Percentiles rank a stretch among this genome's conserved stretches.
Conservation (phyloP, 129 eudicot species). For the Centaurea solstitialis region DNA sequence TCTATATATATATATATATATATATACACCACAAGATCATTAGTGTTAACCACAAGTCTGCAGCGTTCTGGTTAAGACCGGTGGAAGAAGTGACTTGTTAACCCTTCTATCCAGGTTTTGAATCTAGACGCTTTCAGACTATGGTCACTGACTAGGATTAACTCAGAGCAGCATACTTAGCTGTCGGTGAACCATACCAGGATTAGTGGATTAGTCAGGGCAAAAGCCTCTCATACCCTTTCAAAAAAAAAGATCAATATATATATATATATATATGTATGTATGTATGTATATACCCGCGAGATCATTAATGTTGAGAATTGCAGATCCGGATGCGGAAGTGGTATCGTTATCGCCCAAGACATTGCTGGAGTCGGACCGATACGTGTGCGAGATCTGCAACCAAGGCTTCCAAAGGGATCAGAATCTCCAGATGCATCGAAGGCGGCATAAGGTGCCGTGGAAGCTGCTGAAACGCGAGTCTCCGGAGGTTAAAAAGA, state of each 20-base stretch:
- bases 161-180: no score
- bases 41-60: no score
- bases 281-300: not conserved
- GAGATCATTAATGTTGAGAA: not conserved
- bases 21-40: no score
- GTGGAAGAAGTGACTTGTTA: no score
- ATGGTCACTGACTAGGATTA: no score
- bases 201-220: no score
- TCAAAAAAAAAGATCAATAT: no score
- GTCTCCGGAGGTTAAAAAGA: constrained; percentile 53
- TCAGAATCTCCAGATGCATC: constrained; percentile 83
- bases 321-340: constrained; percentile 81
- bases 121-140: no score
- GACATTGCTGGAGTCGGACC: constrained; percentile 69
- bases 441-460: constrained; percentile 79
- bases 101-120: no score
- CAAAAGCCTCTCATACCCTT: no score
- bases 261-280: not conserved
- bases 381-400: constrained; percentile 86
- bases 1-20: not conserved
- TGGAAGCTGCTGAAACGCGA: constrained; percentile 73
- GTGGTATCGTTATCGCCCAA: constrained; percentile 79
- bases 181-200: no score
- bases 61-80: no score
- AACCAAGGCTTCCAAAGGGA: constrained; percentile 80